Percentiles rank a stretch among this genome's conserved stretches.
Evolutionary conservation across 306 rosid genomes (phyloP).

Genomic region (peach (Prunus persica)): Prunus_persica_NCBIv2 NC_034015.1:17379001-17379500

Average conservation of each 20-base stretch:
- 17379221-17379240: slow-evolving; percentile 5
- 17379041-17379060: neutral
- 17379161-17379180: neutral
- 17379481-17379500: slow-evolving; percentile 19
- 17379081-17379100: neutral
- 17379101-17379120: neutral
- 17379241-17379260: slow-evolving; percentile 32
- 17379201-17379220: slow-evolving; percentile 27
- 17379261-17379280: slow-evolving; percentile 25
- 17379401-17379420: slow-evolving; percentile 15
- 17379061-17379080: neutral
- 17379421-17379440: neutral
- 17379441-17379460: too few relatives aligned
- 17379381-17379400: slow-evolving; percentile 21
- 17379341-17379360: neutral
- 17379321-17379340: neutral
- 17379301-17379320: slow-evolving; percentile 12
- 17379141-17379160: neutral
- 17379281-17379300: slow-evolving; percentile 18
- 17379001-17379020: too few relatives aligned
- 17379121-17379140: neutral
- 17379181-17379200: slow-evolving; percentile 10
- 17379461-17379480: neutral
- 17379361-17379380: neutral
- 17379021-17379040: neutral